Evolutionary conservation across 169 alveolate genomes (phyloP), one percentile per base, ranked within the genome.

Genomic region (Hepatocystis sp.): DNA sequence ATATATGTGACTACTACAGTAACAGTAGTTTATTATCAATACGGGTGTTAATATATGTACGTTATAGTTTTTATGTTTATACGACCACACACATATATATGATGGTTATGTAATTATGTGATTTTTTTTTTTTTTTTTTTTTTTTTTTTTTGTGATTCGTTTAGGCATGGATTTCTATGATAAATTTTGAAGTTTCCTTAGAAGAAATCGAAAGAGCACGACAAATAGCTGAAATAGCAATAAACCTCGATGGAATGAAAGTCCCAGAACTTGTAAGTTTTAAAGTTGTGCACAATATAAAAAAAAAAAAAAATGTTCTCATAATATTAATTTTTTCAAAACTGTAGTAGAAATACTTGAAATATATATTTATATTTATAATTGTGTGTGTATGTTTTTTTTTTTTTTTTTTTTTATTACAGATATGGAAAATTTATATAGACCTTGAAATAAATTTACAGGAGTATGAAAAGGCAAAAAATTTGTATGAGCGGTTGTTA

Each of bases 201-300:
- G 97, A 95, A 60, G 99, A 97, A 67, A 36, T 58, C 39, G 97
- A 96, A 39, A 90, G 99, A 44, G 97, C 97, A 4, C 91, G 97
- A 40, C 93, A 88, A 27, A 90, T 97, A 19, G 95, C 94, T 66
- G 98, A 97, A 84, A 55, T 95, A 3, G 98, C 99, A 8, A 85
- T 96, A 32, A 65, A 76, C 23, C 64, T 92, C 88, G 94, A 92
- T 30, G 93, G 93, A 28, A 92, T 98, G 94, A 97, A 97, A 28
- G 92, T 88, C 92, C 99, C 99, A 28, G 99, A 98, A 65, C 78
- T 88, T 76, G 94, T 91, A 66, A 3, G n/a, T n/a, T n/a, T n/a
- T n/a, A n/a, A n/a, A n/a, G n/a, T n/a, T n/a, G n/a, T n/a, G n/a
- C n/a, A n/a, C n/a, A n/a, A n/a, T n/a, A n/a, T n/a, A n/a, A n/a